phyloP scores from a whole-genome alignment of 2,329 filamentous ascomycete species.

The Botryotinia convoluta region DNA sequence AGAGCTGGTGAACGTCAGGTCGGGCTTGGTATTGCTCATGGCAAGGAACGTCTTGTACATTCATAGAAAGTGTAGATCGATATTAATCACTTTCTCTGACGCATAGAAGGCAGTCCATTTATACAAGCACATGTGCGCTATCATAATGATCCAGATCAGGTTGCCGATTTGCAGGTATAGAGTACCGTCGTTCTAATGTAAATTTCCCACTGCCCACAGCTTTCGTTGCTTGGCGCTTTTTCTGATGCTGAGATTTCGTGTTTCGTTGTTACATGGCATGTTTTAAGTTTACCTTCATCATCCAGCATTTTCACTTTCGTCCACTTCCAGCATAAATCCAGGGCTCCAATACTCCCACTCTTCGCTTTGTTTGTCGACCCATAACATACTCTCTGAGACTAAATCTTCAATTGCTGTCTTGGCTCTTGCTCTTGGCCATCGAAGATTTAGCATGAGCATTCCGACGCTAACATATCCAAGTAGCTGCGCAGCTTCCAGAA shows the following conservation, averaged over 20 bases:
- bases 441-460: slow-evolving; percentile 83
- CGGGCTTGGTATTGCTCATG: slow-evolving; percentile 11
- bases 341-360: slow-evolving; percentile 96
- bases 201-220: not conserved
- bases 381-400: slow-evolving; percentile 83
- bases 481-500: slow-evolving; percentile 86
- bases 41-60: not conserved
- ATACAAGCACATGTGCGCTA: not conserved
- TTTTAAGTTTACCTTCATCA: slow-evolving; percentile 17
- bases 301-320: slow-evolving; percentile 24
- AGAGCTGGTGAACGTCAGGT: not conserved
- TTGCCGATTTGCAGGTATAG: not conserved
- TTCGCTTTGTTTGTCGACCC: slow-evolving; percentile 81
- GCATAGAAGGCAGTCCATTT: not conserved
- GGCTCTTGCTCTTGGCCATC: slow-evolving; percentile 81
- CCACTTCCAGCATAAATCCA: slow-evolving; percentile 57
- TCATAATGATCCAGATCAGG: not conserved
- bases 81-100: not conserved
- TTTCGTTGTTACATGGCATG: not conserved
- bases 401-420: slow-evolving; percentile 89
- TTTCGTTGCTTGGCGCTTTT: not conserved
- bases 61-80: not conserved
- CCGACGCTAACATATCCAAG: slow-evolving; percentile 86
- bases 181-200: not conserved
- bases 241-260: not conserved